Conservation (phyloP, 495 filamentous ascomycete species). For the Podospora tetraspora region DNA sequence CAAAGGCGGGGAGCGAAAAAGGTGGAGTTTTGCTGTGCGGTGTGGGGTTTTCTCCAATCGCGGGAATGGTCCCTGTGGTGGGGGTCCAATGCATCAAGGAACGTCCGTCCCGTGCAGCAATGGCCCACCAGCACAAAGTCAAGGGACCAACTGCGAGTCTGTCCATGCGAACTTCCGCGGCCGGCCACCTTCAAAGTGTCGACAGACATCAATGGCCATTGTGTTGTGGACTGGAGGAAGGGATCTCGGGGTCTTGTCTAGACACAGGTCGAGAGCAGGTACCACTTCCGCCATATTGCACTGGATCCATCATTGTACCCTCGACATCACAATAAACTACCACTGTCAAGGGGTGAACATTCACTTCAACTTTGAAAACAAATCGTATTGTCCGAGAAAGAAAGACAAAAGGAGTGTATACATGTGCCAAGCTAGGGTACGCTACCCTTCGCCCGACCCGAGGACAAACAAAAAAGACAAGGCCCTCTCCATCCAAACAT, state of each 20-base stretch:
- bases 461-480: neutral
- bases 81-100: neutral
- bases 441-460: neutral
- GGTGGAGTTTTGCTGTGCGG: neutral
- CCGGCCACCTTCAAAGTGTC: neutral
- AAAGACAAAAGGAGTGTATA: neutral
- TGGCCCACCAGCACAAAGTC: neutral
- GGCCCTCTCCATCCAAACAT: neutral
- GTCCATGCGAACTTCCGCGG: constrained; percentile 18
- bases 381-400: neutral
- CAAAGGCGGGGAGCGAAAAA: constrained; percentile 8
- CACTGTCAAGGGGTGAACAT: neutral
- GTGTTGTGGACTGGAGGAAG: neutral
- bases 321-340: neutral
- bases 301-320: neutral
- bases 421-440: neutral
- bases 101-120: neutral
- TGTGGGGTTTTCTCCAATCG: neutral
- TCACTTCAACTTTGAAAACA: neutral
- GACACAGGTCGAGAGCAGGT: no score
- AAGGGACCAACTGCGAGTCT: neutral
- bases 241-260: no score
- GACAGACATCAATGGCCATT: neutral
- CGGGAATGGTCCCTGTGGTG: neutral
- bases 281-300: no score